These are phyloP conservation scores for Ceratobasidium sp. DNA, from an alignment of 1,284 basidiomycete species.

Conservation along the genomic window DNA sequence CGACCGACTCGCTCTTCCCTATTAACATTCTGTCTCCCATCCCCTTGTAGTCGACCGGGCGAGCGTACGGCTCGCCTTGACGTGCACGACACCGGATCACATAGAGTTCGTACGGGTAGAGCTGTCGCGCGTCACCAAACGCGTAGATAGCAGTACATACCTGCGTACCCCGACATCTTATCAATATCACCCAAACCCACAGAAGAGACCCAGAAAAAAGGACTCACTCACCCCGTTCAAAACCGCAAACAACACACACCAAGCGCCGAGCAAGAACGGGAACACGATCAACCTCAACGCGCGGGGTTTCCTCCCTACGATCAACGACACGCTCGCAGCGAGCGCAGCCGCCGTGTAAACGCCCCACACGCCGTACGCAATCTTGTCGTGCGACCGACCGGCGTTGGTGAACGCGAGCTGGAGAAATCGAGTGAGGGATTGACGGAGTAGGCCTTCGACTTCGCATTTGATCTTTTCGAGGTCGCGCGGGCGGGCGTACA, in stretches of 20 bases:
- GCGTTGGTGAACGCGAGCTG: conserved; percentile 41
- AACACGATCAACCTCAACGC: conserved; percentile 17
- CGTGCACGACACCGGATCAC: conserved; percentile 5
- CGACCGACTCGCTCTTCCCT: conserved; percentile 1
- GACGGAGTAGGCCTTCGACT: conserved; percentile 42
- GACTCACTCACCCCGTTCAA: conserved; percentile 27
- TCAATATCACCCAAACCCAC: too few relatives aligned
- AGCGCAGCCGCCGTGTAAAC: conserved; percentile 23
- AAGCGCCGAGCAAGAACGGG: conserved; percentile 24
- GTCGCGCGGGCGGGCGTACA: conserved; percentile 14
- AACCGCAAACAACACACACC: conserved; percentile 20
- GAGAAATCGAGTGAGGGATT: conserved; percentile 47
- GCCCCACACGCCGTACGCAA: conserved; percentile 11
- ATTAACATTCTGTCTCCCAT: conserved; percentile 4
- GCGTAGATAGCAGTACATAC: conserved; percentile 39
- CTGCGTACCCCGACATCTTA: not conserved
- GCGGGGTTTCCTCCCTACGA: conserved; percentile 7
- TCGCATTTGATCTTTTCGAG: conserved; percentile 40
- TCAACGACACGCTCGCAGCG: conserved; percentile 16
- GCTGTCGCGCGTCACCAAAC: conserved; percentile 35
- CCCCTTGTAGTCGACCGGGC: conserved; percentile 16
- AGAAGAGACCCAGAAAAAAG: too few relatives aligned
- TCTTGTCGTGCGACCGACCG: conserved; percentile 35
- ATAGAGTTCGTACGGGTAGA: conserved; percentile 36
- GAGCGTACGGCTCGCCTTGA: not conserved